A percentile compares a stretch with the other conserved stretches of the same genome.
These are phyloP conservation scores for Skeletonema marinoi DNA, from an alignment of 108 stramenopile species.

Conservation along the genomic window DNA sequence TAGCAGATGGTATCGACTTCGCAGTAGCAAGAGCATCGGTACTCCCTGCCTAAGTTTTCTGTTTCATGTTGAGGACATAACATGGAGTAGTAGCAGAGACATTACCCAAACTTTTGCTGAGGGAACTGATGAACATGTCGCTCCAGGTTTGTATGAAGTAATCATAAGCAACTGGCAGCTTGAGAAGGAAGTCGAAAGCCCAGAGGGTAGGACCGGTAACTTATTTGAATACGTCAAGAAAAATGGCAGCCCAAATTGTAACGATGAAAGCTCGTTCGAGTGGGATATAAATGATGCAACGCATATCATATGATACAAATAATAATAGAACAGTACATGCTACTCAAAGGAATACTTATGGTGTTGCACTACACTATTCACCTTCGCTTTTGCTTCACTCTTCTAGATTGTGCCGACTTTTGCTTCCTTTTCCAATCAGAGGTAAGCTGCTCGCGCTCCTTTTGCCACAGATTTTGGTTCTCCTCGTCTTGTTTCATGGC, in stretches of 20 bases:
- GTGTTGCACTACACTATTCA: neutral
- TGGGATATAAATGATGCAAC: constrained; percentile 8
- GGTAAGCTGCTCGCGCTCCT: constrained; percentile 68
- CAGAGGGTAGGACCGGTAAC: neutral
- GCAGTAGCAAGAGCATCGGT: constrained; percentile 27
- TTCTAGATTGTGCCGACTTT: constrained; percentile 67
- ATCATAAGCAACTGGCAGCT: neutral
- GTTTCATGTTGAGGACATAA: neutral
- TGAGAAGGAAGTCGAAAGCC: constrained; percentile 1
- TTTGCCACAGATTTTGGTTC: constrained; percentile 62
- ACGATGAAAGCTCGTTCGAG: neutral
- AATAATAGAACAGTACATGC: neutral
- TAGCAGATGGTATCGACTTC: constrained; percentile 18
- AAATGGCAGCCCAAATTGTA: neutral
- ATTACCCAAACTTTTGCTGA: neutral
- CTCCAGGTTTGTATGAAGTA: neutral
- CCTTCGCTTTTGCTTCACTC: constrained; percentile 51
- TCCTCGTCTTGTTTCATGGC: constrained; percentile 48
- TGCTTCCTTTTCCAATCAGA: constrained; percentile 87
- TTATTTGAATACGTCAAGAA: neutral
- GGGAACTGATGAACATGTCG: no score
- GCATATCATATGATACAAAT: constrained; percentile 2
- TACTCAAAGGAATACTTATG: neutral
- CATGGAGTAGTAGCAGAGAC: neutral
- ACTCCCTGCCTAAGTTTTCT: constrained; percentile 8